Evolutionary conservation across 1,284 basidiomycete genomes (phyloP).

Genomic region (Rhodotorula glutinis): DNA sequence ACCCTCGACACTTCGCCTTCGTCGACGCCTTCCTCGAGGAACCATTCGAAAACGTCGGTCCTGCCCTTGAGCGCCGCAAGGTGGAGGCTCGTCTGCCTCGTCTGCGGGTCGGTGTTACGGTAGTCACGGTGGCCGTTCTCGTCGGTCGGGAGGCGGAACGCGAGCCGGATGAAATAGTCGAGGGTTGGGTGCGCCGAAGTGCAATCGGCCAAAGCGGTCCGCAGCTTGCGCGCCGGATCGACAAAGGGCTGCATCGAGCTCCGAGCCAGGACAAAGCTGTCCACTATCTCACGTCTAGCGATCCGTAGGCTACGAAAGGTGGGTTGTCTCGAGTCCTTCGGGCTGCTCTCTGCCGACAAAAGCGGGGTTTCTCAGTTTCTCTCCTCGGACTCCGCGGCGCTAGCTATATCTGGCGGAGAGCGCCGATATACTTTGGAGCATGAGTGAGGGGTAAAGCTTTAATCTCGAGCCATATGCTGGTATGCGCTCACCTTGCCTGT

Average conservation of each 20-base stretch:
- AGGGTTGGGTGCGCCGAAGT: constrained; percentile 8
- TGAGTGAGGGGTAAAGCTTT: no score
- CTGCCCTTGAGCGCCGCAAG: constrained; percentile 81
- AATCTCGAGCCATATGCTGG: no score
- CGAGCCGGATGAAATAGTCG: constrained; percentile 25
- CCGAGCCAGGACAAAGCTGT: no score
- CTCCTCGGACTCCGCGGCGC: no score
- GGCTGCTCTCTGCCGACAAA: no score
- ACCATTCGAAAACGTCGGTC: constrained; percentile 82
- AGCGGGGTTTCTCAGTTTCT: no score
- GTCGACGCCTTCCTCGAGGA: constrained; percentile 73
- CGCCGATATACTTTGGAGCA: no score
- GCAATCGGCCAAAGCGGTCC: constrained; percentile 16
- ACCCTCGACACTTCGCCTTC: constrained; percentile 84
- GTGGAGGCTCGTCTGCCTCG: constrained; percentile 74
- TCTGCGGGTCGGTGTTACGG: constrained; percentile 72
- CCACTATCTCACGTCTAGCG: no score
- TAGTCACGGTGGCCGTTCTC: constrained; percentile 55
- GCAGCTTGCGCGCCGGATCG: constrained; percentile 13
- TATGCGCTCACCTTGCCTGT: no score
- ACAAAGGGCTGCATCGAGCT: constrained; percentile 2
- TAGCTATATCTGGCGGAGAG: no score
- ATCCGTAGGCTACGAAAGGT: no score
- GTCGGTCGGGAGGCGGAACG: constrained; percentile 19
- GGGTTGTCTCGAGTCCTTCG: no score